These are phyloP conservation scores for Xerophyta viscosa DNA, from an alignment of 106 monocot genomes.

Conservation along the genomic window DNA sequence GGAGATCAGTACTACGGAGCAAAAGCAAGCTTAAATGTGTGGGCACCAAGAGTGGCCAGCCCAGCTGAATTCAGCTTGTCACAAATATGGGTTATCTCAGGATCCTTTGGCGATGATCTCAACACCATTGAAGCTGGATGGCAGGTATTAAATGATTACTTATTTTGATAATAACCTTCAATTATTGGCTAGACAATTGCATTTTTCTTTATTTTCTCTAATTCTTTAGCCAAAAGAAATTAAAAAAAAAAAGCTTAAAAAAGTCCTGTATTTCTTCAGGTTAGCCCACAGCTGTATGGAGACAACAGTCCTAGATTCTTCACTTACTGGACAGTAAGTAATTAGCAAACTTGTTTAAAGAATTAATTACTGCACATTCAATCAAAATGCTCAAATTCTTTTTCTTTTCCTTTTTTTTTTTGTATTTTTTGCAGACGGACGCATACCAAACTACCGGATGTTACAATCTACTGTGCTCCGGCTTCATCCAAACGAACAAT, in stretches of 20 bases:
- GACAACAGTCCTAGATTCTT: conserved; percentile 85
- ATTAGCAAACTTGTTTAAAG: neutral
- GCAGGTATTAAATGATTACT: conserved; percentile 36
- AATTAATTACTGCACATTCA: neutral
- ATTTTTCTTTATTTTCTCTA: neutral
- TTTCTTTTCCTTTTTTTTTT: neutral
- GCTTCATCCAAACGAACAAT: conserved; percentile 76
- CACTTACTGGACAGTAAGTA: conserved; percentile 93
- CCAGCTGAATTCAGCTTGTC: conserved; percentile 85
- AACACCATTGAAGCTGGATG: conserved; percentile 98
- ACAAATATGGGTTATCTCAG: conserved; percentile 86
- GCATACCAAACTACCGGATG: conserved; percentile 85
- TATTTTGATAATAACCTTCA: neutral
- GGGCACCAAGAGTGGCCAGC: conserved; percentile 57
- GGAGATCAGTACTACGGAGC: conserved; percentile 77
- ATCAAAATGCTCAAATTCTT: neutral
- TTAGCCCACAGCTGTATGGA: conserved; percentile 84
- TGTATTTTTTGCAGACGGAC: conserved; percentile 38
- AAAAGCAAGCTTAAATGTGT: conserved; percentile 78
- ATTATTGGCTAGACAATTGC: neutral
- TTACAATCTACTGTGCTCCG: conserved; percentile 84
- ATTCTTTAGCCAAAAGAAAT: too few relatives aligned
- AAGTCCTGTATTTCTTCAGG: conserved; percentile 54
- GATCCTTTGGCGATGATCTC: conserved; percentile 71
- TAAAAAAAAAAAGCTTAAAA: too few relatives aligned